phyloP scores from a whole-genome alignment of 495 filamentous ascomycete species.

The Aspergillus homomorphus region DNA sequence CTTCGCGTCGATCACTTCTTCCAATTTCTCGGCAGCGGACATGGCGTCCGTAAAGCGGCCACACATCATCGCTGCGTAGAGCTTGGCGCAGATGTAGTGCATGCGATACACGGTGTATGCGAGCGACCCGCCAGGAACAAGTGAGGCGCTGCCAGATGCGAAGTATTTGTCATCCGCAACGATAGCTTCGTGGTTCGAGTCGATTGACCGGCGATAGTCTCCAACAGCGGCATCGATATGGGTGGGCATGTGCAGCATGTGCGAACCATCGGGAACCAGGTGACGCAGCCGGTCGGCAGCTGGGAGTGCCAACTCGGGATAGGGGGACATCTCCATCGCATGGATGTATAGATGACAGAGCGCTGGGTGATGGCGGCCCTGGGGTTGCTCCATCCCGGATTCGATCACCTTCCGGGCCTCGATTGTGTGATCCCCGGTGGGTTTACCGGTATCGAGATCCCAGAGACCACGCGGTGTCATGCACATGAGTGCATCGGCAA shows the following conservation, averaged over 20 bases:
- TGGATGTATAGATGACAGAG: constrained; percentile 66
- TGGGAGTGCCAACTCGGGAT: constrained; percentile 52
- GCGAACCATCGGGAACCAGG: constrained; percentile 59
- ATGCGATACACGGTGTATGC: constrained; percentile 44
- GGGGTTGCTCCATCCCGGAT: constrained; percentile 36
- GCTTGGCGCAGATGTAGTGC: too few species aligned
- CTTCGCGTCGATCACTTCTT: constrained; percentile 50
- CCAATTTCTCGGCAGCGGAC: constrained; percentile 58
- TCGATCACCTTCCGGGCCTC: constrained; percentile 56
- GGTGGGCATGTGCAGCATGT: constrained; percentile 65
- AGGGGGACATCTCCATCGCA: constrained; percentile 64
- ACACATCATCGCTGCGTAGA: too few species aligned
- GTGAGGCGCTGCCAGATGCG: constrained; percentile 58
- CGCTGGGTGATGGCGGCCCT: constrained; percentile 48
- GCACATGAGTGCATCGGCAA: constrained; percentile 64
- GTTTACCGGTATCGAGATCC: constrained; percentile 54
- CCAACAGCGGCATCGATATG: constrained; percentile 64
- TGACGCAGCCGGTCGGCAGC: constrained; percentile 55
- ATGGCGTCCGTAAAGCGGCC: constrained; percentile 39
- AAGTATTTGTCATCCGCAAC: constrained; percentile 57
- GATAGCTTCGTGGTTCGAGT: constrained; percentile 54
- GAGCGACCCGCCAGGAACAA: constrained; percentile 48
- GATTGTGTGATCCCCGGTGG: constrained; percentile 49
- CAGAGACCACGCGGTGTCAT: constrained; percentile 60
- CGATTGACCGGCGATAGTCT: constrained; percentile 56